Evolutionary conservation across 495 filamentous ascomycete species (phyloP).

Genomic region (Tuber umbilicatum): DNA sequence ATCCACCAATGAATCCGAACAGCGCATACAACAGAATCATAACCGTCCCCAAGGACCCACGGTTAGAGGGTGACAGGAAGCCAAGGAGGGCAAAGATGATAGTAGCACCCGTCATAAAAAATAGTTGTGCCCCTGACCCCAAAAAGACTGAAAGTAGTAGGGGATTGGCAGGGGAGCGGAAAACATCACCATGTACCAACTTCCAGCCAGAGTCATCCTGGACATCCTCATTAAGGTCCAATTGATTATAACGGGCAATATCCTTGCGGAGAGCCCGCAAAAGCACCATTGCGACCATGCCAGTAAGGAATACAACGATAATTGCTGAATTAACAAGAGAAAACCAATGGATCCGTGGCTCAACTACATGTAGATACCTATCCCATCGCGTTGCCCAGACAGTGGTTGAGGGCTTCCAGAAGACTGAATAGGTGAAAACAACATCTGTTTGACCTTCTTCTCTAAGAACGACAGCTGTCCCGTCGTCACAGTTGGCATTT

Average conservation of each 20-base stretch:
- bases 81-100: conserved; percentile 90
- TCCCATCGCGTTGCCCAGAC: conserved; percentile 97
- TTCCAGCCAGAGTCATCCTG: conserved; percentile 99
- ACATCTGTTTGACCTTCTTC: conserved; percentile 64
- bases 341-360: conserved; percentile 98
- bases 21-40: conserved; percentile 88
- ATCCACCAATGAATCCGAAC: conserved; percentile 88
- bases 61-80: conserved; percentile 89
- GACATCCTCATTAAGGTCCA: conserved; percentile 89
- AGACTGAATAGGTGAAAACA: conserved; percentile 83
- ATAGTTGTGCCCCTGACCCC: conserved; percentile 90
- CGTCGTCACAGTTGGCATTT: conserved; percentile 40
- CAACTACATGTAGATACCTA: conserved; percentile 90
- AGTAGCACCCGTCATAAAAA: conserved; percentile 93
- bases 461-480: conserved; percentile 53
- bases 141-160: conserved; percentile 80
- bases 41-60: conserved; percentile 83
- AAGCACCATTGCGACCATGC: conserved; percentile 84
- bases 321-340: conserved; percentile 90
- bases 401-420: conserved; percentile 70
- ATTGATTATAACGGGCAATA: conserved; percentile 87
- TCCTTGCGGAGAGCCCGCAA: conserved; percentile 82
- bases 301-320: conserved; percentile 83
- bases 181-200: conserved; percentile 94
- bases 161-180: conserved; percentile 75